Percentiles rank a stretch among this genome's conserved stretches.
phyloP scores from a whole-genome alignment of 768 basidiomycete species.

The Tricholoma saponaceum region DNA sequence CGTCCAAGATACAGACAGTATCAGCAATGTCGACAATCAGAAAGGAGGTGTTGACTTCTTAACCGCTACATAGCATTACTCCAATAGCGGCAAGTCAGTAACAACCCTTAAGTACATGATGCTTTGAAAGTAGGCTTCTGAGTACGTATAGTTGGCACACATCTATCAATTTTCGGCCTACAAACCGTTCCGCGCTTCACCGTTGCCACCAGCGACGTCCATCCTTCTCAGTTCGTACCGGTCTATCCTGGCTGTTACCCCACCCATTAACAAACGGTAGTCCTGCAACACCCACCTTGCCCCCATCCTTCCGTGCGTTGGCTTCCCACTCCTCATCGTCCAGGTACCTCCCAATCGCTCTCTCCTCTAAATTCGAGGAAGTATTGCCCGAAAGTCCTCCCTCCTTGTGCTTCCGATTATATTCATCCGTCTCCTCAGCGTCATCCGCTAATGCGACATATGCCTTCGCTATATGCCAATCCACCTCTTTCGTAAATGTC shows the following conservation, averaged over 20 bases:
- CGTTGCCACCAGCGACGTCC: neutral
- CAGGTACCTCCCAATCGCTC: slow-evolving; percentile 56
- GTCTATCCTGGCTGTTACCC: neutral
- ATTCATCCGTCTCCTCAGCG: slow-evolving; percentile 26
- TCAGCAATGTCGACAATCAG: neutral
- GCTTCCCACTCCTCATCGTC: slow-evolving; percentile 73
- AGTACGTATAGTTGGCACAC: neutral
- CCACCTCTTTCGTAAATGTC: slow-evolving; percentile 63
- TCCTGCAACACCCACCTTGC: neutral
- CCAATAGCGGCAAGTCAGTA: neutral
- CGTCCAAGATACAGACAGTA: no score
- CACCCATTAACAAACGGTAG: neutral
- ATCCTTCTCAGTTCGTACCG: slow-evolving; percentile 1
- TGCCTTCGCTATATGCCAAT: slow-evolving; percentile 61
- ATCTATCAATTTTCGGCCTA: neutral
- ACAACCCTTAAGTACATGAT: no score
- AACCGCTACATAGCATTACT: neutral
- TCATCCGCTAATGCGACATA: slow-evolving; percentile 68
- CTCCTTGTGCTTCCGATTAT: slow-evolving; percentile 20
- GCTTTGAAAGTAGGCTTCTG: no score
- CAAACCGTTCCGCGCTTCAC: neutral
- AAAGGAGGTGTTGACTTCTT: neutral
- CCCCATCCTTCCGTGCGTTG: slow-evolving; percentile 8
- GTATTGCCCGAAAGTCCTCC: neutral
- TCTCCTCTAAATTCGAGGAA: slow-evolving; percentile 32